Percentiles rank a stretch among this genome's conserved stretches.
Evolutionary conservation across 306 rosid genomes (phyloP).

Genomic region (Prosopis cineraria): DNA sequence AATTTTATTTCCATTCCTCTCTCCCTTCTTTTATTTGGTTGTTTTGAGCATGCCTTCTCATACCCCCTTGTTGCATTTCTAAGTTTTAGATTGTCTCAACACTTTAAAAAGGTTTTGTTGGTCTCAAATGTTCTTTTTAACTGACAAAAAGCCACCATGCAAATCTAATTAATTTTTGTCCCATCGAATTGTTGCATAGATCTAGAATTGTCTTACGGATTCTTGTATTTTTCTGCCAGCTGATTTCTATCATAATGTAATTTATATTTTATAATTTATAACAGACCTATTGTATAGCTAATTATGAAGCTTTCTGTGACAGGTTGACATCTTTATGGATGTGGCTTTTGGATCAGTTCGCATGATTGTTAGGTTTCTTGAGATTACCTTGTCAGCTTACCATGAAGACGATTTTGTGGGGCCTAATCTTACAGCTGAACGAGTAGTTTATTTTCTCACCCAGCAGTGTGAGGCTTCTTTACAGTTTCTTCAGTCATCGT

Average conservation of each 20-base stretch:
- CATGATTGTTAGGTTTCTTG: constrained; percentile 63
- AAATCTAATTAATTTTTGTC: constrained; percentile 5
- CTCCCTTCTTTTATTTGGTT: neutral
- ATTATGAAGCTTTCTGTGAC: constrained; percentile 45
- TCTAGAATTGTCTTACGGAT: constrained; percentile 28
- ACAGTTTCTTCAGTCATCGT: constrained; percentile 82
- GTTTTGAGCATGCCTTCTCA: neutral
- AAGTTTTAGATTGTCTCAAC: neutral
- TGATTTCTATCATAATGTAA: neutral
- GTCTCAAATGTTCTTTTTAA: constrained; percentile 10
- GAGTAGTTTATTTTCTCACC: constrained; percentile 65
- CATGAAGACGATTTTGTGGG: constrained; percentile 41
- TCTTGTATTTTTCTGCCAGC: constrained; percentile 15
- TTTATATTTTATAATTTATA: constrained; percentile 20
- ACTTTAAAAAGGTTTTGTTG: neutral
- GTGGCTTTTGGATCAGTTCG: constrained; percentile 86
- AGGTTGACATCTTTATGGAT: constrained; percentile 95
- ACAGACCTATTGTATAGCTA: constrained; percentile 33
- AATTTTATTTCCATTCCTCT: neutral
- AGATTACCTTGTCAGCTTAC: constrained; percentile 51
- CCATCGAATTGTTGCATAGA: constrained; percentile 27
- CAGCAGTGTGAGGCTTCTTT: constrained; percentile 97
- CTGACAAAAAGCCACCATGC: neutral
- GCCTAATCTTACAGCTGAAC: constrained; percentile 54
- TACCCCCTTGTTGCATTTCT: neutral